Base-by-base conservation (phyloP, 371 early-diverging fungal species). In the Dichotomocladium elegans region DNA sequence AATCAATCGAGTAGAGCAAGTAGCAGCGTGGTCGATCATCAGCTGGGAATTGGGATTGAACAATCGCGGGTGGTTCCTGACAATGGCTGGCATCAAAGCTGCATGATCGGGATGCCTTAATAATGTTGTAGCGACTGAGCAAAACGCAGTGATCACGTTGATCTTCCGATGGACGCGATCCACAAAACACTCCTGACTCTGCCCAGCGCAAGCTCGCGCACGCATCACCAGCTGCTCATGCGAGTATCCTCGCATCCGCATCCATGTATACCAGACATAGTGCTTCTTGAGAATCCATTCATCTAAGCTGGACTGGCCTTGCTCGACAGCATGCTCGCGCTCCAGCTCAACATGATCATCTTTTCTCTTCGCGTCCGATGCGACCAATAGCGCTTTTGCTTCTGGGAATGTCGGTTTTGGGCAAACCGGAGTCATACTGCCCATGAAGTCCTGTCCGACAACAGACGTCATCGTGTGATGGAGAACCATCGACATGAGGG, bases 391-490 rank as follows among this genome's bases (percentile, higher is more conserved):
- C 15, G 15, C 21, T 35, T 31, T 3, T 31, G 49, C 24, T 10
- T 29, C 35, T 17, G 49, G 29, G 8, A 48, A 25, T 10, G 24
- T 37, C 0, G 30, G 9, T 12, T 17, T 21, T 6, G 22, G n/a
- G 2, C 17, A 14, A 1, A 28, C 26, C 7, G 27, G 12, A 14
- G 19, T 21, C 9, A 30, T 14, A 0, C 11, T 11, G 7, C 21
- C 24, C 53, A 43, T 52, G 41, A 25, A 30, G 25, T 52, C 44
- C 7, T 52, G 43, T 10, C 31, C 27, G 21, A 24, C 22, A 3
- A 46, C 12, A 26, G 21, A 34, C 0, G 61, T 47, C 61, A 76
- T 60, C 0, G 76, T 72, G n/a, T 65, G 65, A 3, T 48, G 42
- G 28, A 65, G 49, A 14, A 65, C 47, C 14, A 65, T 54, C 11